Percentiles rank a stretch among this genome's conserved stretches.
phyloP scores from a whole-genome alignment of 2,329 filamentous ascomycete genomes.

The Cryphonectria carpinicola region DNA sequence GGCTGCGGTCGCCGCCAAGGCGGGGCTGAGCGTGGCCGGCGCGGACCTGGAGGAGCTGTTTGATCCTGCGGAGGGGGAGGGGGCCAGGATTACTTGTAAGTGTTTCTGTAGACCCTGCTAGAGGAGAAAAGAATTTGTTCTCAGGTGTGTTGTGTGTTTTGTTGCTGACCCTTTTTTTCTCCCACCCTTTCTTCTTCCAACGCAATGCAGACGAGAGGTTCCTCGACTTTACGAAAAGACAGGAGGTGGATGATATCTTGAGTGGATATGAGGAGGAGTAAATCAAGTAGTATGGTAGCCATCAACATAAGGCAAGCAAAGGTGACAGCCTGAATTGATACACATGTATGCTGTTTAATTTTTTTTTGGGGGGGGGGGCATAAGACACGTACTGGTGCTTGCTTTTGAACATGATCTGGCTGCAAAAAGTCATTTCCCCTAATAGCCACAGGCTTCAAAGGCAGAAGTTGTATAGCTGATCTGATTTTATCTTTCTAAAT shows the following conservation, averaged over 20 bases:
- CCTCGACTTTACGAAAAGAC: constrained; percentile 41
- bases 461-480: no score
- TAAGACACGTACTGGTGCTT: background rate
- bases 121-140: no score
- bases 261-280: constrained; percentile 29
- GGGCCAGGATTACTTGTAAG: constrained; percentile 42
- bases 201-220: constrained; percentile 39
- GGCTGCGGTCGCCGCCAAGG: constrained; percentile 36
- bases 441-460: no score
- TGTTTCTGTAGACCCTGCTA: background rate
- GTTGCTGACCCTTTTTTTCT: constrained; percentile 3
- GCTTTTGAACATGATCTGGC: background rate
- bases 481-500: no score
- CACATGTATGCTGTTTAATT: no score
- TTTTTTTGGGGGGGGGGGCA: background rate
- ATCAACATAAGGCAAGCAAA: background rate
- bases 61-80: constrained; percentile 41
- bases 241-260: constrained; percentile 36
- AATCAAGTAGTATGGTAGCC: background rate
- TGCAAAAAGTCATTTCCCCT: background rate
- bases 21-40: constrained; percentile 41
- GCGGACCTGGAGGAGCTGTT: constrained; percentile 40
- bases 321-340: background rate
- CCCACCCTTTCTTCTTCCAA: constrained; percentile 3
- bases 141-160: background rate